phyloP scores from a whole-genome alignment of 73 alveolate genomes.

The Stentor roeselii region DNA sequence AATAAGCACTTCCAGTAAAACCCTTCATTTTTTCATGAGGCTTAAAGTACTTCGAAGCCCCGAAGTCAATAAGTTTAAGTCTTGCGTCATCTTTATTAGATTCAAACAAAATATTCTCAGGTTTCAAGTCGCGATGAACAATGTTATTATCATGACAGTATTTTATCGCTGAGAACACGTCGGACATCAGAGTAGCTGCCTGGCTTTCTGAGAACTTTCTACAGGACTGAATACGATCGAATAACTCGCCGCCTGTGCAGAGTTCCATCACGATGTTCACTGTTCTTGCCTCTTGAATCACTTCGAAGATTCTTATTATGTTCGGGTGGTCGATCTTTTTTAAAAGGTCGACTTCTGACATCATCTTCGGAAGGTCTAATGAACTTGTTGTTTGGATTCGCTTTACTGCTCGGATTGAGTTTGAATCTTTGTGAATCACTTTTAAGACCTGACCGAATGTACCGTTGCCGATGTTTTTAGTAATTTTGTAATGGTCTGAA shows the following conservation, averaged over 20 bases:
- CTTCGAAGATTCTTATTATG: not conserved
- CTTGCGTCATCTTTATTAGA: slow-evolving; percentile 51
- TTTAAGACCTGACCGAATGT: not conserved
- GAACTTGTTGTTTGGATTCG: not conserved
- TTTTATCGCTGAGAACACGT: slow-evolving; percentile 73
- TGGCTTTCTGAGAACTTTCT: slow-evolving; percentile 70
- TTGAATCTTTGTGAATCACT: not conserved
- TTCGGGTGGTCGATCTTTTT: slow-evolving; percentile 24
- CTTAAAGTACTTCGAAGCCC: slow-evolving; percentile 62
- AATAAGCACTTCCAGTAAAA: slow-evolving; percentile 81
- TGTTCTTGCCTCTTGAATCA: not conserved
- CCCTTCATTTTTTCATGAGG: slow-evolving; percentile 66
- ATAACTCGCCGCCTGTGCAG: slow-evolving; percentile 89
- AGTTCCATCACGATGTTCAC: not conserved
- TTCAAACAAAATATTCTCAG: slow-evolving; percentile 85
- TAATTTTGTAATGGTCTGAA: not conserved
- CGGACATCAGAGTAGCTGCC: slow-evolving; percentile 78
- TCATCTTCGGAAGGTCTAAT: not conserved
- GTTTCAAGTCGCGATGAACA: slow-evolving; percentile 93
- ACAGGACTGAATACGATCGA: slow-evolving; percentile 60
- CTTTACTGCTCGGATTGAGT: not conserved
- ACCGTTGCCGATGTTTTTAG: not conserved
- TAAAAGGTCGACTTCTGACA: not conserved
- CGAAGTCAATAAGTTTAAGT: slow-evolving; percentile 90
- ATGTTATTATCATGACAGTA: slow-evolving; percentile 85